Evolutionary conservation across 2,329 filamentous ascomycete genomes (phyloP).

Genomic region (Cytospora leucostoma): DNA sequence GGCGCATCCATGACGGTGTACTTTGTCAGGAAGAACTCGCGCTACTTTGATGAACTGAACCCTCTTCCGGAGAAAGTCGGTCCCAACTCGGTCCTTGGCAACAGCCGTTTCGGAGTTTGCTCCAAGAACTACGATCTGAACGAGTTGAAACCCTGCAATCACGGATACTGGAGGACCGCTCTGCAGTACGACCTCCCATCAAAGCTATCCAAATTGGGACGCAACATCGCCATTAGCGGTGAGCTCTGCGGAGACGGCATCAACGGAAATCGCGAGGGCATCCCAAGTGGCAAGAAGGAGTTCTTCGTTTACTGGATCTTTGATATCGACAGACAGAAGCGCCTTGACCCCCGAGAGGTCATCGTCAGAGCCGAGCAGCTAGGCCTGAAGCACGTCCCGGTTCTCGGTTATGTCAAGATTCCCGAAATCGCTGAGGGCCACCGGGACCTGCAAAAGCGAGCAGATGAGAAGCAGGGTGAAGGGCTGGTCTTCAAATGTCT

Average conservation of each 20-base stretch:
- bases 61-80: constrained; percentile 21
- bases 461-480: constrained; percentile 30
- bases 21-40: constrained; percentile 35
- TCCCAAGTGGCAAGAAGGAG: constrained; percentile 31
- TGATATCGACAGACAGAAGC: constrained; percentile 36
- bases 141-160: constrained; percentile 16
- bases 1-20: constrained; percentile 43
- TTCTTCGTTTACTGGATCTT: constrained; percentile 40
- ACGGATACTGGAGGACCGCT: constrained; percentile 33
- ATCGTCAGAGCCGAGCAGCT: constrained; percentile 34
- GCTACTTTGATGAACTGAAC: constrained; percentile 25
- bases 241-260: constrained; percentile 37
- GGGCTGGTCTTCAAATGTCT: constrained; percentile 36
- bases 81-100: constrained; percentile 28
- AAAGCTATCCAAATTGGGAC: constrained; percentile 29
- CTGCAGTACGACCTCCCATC: constrained; percentile 30
- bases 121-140: constrained; percentile 34
- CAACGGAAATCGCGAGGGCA: constrained; percentile 35
- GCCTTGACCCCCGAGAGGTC: constrained; percentile 34
- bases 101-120: constrained; percentile 39
- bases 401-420: constrained; percentile 33
- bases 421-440: constrained; percentile 29
- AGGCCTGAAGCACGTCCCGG: constrained; percentile 38
- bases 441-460: constrained; percentile 30
- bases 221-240: constrained; percentile 36